Evolutionary conservation across 1,284 basidiomycete species (phyloP), one percentile per base, ranked within the genome.

Genomic region (Heimioporus retisporus): DNA sequence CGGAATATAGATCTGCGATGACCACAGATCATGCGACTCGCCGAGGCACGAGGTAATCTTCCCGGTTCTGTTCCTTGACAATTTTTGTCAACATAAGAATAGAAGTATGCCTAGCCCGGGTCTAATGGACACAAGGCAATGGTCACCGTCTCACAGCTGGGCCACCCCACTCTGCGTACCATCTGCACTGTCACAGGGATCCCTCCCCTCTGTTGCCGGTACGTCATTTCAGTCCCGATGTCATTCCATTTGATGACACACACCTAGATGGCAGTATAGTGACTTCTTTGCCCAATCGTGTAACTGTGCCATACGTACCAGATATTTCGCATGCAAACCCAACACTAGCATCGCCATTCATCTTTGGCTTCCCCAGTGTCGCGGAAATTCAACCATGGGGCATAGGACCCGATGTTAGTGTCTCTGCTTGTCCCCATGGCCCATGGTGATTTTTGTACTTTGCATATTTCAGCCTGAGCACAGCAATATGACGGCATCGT

Each of bases 201-300:
- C 50, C 21, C 40, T 31, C 43, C 42, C 40, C 31, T 18, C 21
- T 55, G 10, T n/a, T 25, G 6, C 25, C 42, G 55, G 69, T 71
- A 71, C 18, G 46, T 3, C 23, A 56, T 28, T 42, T 35, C 8
- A 16, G 16, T 43, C 6, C 8, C 8, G 7, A 21, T 51, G 6
- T 16, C 11, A 3, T n/a, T 54, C 18, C 35, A 25, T 35, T 43
- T 3, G 40, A 54, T 25, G 21, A 46, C n/a, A 7, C 16, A 4
- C 28, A 46, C 28, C 6, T 21, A 68, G 21, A 3, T 42, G 40
- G n/a, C 44, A 19, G 46, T 35, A 42, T 11, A 44, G 64, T n/a
- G 21, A 25, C 46, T 6, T 35, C 6, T 25, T 11, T 21, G 14
- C 43, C 43, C 16, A 14, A 44, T 55, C 21, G 3, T 31, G 48